Conservation (phyloP, 345 rosid species). For the Mangifera indica region DNA sequence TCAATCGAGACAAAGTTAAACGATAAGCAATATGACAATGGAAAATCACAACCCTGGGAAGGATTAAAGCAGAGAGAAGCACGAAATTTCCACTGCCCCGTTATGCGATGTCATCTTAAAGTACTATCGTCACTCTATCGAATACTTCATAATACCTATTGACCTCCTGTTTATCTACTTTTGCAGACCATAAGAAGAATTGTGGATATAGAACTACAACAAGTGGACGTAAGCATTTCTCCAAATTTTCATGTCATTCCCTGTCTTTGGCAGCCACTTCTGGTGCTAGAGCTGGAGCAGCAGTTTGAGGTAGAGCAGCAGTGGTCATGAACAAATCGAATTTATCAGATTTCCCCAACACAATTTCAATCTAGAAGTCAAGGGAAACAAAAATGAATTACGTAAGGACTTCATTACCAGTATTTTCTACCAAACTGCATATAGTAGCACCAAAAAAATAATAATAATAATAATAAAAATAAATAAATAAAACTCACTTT, state of each 20-base stretch:
- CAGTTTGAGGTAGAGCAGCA: slow-evolving; percentile 24
- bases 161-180: slow-evolving; percentile 18
- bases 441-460: neutral
- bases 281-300: slow-evolving; percentile 18
- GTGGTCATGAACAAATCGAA: slow-evolving; percentile 61
- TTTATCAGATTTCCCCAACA: slow-evolving; percentile 68
- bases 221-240: slow-evolving; percentile 8
- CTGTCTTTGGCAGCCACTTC: slow-evolving; percentile 29
- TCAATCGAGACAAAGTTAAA: slow-evolving; percentile 5
- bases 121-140: neutral
- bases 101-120: neutral
- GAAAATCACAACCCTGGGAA: slow-evolving; percentile 1
- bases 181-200: neutral
- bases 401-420: neutral
- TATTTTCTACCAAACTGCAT: neutral
- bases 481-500: slow-evolving; percentile 50
- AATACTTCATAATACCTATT: neutral
- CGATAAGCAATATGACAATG: neutral
- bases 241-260: slow-evolving; percentile 24
- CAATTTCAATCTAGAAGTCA: slow-evolving; percentile 64
- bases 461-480: too few species aligned
- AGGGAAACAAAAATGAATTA: slow-evolving; percentile 1
- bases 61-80: slow-evolving; percentile 1
- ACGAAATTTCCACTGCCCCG: neutral
- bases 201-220: slow-evolving; percentile 22